phyloP scores from a whole-genome alignment of 306 rosid genomes.

The Lathyrus tuberosus region DNA sequence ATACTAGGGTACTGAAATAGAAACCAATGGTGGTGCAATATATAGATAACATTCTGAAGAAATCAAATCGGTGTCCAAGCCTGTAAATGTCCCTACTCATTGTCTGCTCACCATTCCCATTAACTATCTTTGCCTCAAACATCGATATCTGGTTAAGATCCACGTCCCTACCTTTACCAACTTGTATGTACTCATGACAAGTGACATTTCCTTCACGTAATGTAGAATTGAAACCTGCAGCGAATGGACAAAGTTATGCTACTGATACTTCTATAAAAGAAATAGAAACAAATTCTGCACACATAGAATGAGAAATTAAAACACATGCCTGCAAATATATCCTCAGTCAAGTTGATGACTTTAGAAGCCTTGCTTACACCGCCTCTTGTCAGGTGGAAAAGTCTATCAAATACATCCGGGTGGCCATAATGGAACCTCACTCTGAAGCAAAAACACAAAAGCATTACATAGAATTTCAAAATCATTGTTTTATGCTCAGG shows the following conservation, averaged over 20 bases:
- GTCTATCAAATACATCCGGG: conserved; percentile 92
- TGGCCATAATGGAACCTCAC: conserved; percentile 99
- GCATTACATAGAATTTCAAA: conserved; percentile 30
- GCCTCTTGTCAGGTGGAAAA: conserved; percentile 97
- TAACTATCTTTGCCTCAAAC: conserved; percentile 97
- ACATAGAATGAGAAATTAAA: conserved; percentile 29
- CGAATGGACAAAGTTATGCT: conserved; percentile 29
- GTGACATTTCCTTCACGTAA: conserved; percentile 91
- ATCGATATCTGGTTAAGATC: conserved; percentile 96
- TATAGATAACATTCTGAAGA: conserved; percentile 89
- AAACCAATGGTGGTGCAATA: conserved; percentile 88
- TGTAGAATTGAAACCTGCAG: conserved; percentile 89
- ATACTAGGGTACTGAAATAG: conserved; percentile 95
- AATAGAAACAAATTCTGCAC: conserved; percentile 16
- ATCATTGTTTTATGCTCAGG: conserved; percentile 5
- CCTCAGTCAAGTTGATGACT: conserved; percentile 93
- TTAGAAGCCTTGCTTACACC: conserved; percentile 97
- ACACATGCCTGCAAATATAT: conserved; percentile 93
- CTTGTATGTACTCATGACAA: conserved; percentile 97
- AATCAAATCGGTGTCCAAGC: conserved; percentile 96
- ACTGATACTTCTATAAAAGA: conserved; percentile 13
- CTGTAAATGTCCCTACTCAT: conserved; percentile 92
- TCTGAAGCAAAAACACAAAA: conserved; percentile 59
- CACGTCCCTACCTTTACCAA: conserved; percentile 96
- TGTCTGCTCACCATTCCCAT: conserved; percentile 96